Evolutionary conservation across 1,139 yeast species (phyloP).

Genomic region (Saccharomyces hybrid): DNA sequence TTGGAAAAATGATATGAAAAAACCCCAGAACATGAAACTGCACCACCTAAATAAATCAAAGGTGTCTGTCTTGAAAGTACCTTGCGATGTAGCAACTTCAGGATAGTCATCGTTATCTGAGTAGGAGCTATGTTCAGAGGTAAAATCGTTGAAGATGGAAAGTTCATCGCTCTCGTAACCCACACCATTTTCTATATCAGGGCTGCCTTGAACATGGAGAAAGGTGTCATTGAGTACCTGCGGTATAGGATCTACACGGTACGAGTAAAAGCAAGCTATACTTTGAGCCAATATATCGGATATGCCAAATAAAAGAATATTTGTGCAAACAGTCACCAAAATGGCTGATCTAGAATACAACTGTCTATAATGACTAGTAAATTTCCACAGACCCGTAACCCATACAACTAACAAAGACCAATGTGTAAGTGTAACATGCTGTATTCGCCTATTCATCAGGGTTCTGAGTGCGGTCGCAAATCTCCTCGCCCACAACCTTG

Average conservation of each 20-base stretch:
- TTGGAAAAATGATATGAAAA: conserved; percentile 72
- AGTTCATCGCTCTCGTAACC: conserved; percentile 10
- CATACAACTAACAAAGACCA: conserved; percentile 45
- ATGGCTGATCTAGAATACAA: conserved; percentile 61
- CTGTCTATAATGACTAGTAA: conserved; percentile 53
- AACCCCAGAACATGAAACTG: conserved; percentile 85
- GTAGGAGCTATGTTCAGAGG: conserved; percentile 3
- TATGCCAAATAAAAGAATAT: conserved; percentile 72
- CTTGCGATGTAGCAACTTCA: conserved; percentile 16
- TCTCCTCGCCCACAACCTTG: not conserved
- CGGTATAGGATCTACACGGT: conserved; percentile 31
- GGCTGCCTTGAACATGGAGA: conserved; percentile 22
- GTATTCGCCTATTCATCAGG: not conserved
- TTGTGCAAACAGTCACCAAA: conserved; percentile 75
- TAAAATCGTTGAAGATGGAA: conserved; percentile 4
- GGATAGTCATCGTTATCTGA: conserved; percentile 4
- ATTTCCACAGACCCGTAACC: conserved; percentile 42
- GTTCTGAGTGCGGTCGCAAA: not conserved
- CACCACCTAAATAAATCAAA: conserved; percentile 67
- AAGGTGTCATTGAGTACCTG: conserved; percentile 28
- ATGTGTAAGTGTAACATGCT: conserved; percentile 43
- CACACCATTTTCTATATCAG: not conserved
- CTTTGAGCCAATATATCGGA: conserved; percentile 84
- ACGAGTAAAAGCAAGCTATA: conserved; percentile 20
- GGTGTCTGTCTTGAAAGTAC: conserved; percentile 29